phyloP scores from a whole-genome alignment of 2,329 filamentous ascomycete species.

The Sphaerostilbella broomeana region DNA sequence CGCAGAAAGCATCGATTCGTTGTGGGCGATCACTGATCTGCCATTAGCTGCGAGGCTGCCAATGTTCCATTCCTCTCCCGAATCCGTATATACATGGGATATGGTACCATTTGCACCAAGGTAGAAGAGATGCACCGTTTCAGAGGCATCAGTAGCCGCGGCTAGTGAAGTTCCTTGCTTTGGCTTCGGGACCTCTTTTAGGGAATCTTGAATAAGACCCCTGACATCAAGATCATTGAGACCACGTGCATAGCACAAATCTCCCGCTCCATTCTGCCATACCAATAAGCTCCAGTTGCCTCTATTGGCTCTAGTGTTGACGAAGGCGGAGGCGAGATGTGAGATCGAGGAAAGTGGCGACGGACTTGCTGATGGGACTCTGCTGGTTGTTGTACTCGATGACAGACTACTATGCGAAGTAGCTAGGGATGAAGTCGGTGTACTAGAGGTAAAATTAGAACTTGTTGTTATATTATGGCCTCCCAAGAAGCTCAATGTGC shows the following conservation, averaged over 20 bases:
- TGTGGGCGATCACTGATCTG: slow-evolving; percentile 6
- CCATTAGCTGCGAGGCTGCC: slow-evolving; percentile 7
- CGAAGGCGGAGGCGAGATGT: slow-evolving; percentile 14
- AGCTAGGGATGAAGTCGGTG: background rate
- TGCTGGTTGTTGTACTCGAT: background rate
- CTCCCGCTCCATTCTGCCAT: slow-evolving; percentile 19
- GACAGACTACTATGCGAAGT: background rate
- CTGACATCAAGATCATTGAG: background rate
- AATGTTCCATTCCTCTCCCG: slow-evolving; percentile 15
- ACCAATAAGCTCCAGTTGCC: slow-evolving; percentile 15
- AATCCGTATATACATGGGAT: slow-evolving; percentile 13
- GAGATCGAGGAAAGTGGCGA: slow-evolving; percentile 5
- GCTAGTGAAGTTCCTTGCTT: slow-evolving; percentile 18
- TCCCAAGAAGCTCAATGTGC: background rate
- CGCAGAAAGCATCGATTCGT: slow-evolving; percentile 16
- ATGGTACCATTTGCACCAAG: slow-evolving; percentile 14
- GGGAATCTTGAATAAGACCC: background rate
- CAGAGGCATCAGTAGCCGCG: slow-evolving; percentile 14
- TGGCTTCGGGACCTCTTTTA: slow-evolving; percentile 9
- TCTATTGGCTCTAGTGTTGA: background rate
- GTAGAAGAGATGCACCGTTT: slow-evolving; percentile 20
- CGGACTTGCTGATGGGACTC: background rate
- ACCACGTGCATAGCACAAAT: slow-evolving; percentile 17
- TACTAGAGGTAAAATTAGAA: background rate
- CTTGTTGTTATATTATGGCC: background rate